Evolutionary conservation across 2,329 filamentous ascomycete genomes (phyloP).

Genomic region (Torrubiellomyces zombiae): DNA sequence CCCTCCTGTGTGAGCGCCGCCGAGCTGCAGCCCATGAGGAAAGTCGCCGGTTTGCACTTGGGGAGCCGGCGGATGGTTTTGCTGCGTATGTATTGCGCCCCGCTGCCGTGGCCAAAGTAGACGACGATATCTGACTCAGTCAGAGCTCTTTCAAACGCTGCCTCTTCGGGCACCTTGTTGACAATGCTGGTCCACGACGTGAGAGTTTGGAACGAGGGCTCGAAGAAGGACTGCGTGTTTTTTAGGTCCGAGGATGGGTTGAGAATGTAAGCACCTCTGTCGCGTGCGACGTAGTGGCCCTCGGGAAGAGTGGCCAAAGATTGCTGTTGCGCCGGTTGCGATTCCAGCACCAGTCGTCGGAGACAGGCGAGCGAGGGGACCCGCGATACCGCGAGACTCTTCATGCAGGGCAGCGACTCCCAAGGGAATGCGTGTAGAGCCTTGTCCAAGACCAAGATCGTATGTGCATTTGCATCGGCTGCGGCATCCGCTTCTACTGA

Average conservation of each 20-base stretch:
- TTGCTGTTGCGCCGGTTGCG: slow-evolving; percentile 7
- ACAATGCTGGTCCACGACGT: slow-evolving; percentile 57
- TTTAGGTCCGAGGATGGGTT: slow-evolving; percentile 77
- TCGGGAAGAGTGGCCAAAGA: slow-evolving; percentile 6
- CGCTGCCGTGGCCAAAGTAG: slow-evolving; percentile 93
- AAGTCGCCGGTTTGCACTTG: slow-evolving; percentile 57
- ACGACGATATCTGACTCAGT: slow-evolving; percentile 55
- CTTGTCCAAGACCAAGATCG: slow-evolving; percentile 83
- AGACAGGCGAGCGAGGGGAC: slow-evolving; percentile 77
- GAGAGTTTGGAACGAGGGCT: slow-evolving; percentile 44
- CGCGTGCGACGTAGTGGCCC: slow-evolving; percentile 38
- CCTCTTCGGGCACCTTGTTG: slow-evolving; percentile 53
- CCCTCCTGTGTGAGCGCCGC: slow-evolving; percentile 63
- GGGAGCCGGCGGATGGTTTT: slow-evolving; percentile 66
- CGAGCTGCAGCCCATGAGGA: slow-evolving; percentile 90
- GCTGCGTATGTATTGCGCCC: slow-evolving; percentile 82
- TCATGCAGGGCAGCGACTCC: slow-evolving; percentile 84
- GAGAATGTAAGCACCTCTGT: slow-evolving; percentile 59
- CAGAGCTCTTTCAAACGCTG: slow-evolving; percentile 57
- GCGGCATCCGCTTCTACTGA: slow-evolving; percentile 22
- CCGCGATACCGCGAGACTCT: slow-evolving; percentile 63
- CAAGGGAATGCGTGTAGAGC: slow-evolving; percentile 82
- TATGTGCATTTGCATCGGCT: slow-evolving; percentile 41
- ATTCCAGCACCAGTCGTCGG: slow-evolving; percentile 53
- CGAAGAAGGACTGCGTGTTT: slow-evolving; percentile 62